Evolutionary conservation across 2,329 filamentous ascomycete genomes (phyloP).

Genomic region (Hysterium pulicare): DNA sequence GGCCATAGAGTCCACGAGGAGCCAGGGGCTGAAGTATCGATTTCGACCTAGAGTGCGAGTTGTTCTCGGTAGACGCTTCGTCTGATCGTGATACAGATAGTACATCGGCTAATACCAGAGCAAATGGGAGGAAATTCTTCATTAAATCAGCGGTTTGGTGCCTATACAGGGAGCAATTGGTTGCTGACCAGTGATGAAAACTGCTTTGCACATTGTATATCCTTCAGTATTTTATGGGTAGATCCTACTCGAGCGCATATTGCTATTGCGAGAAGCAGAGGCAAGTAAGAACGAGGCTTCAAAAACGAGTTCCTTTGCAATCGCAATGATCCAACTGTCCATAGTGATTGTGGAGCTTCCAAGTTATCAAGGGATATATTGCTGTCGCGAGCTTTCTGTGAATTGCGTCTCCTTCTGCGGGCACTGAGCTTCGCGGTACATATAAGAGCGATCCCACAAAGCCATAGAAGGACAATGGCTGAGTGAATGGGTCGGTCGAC

Average conservation of each 20-base stretch:
- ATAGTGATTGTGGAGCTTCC: too few species aligned
- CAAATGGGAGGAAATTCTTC: conserved; percentile 31
- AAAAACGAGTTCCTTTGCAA: too few species aligned
- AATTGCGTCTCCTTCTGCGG: conserved; percentile 13
- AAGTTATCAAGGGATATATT: too few species aligned
- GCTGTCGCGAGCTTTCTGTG: too few species aligned
- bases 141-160: conserved; percentile 13
- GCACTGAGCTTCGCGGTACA: too few species aligned
- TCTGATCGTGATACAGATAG: too few species aligned
- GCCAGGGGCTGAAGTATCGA: not conserved
- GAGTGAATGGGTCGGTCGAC: conserved; percentile 37
- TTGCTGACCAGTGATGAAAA: too few species aligned
- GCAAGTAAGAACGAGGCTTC: too few species aligned
- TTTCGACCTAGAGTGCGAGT: not conserved
- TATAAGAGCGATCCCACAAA: too few species aligned
- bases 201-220: conserved; percentile 31
- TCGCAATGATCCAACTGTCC: too few species aligned
- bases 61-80: not conserved
- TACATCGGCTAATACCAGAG: too few species aligned
- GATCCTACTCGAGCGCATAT: conserved; percentile 30
- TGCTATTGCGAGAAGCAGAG: conserved; percentile 28
- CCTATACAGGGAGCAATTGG: too few species aligned
- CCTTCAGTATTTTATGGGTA: conserved; percentile 25
- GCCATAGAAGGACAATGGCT: conserved; percentile 25
- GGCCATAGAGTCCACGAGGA: not conserved